Evolutionary conservation across 2,329 filamentous ascomycete genomes (phyloP).

Genomic region (Cercospora berteroae): DNA sequence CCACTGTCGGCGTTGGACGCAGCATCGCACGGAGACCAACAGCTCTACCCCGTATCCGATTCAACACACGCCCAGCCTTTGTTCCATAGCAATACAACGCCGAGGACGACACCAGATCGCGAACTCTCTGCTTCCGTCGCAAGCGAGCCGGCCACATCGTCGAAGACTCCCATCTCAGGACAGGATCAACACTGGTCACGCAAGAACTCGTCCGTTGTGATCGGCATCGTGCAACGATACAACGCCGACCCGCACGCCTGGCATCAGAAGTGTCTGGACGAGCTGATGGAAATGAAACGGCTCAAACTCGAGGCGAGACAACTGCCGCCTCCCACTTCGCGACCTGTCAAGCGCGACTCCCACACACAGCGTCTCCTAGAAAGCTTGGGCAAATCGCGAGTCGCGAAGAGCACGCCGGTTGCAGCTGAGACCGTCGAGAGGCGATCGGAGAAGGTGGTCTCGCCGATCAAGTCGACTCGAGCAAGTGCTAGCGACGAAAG

Average conservation of each 20-base stretch:
- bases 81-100: conserved; percentile 13
- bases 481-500: not conserved
- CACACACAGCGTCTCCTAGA: conserved; percentile 21
- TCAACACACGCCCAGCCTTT: conserved; percentile 12
- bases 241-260: conserved; percentile 18
- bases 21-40: conserved; percentile 21
- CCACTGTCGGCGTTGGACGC: conserved; percentile 12
- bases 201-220: not conserved
- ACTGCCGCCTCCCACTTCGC: conserved; percentile 18
- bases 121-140: not conserved
- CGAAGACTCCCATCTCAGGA: not conserved
- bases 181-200: not conserved
- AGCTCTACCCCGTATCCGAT: conserved; percentile 23
- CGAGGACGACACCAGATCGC: conserved; percentile 8
- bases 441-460: conserved; percentile 4
- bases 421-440: conserved; percentile 4
- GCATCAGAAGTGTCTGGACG: conserved; percentile 18
- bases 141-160: not conserved
- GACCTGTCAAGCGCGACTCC: conserved; percentile 12
- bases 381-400: conserved; percentile 18
- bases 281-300: conserved; percentile 17
- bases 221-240: conserved; percentile 5
- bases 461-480: conserved; percentile 9
- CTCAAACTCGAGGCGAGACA: conserved; percentile 10
- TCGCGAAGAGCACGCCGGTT: conserved; percentile 18